Evolutionary conservation across 768 basidiomycete species (phyloP).

Genomic region (Boletellus ananiceps): DNA sequence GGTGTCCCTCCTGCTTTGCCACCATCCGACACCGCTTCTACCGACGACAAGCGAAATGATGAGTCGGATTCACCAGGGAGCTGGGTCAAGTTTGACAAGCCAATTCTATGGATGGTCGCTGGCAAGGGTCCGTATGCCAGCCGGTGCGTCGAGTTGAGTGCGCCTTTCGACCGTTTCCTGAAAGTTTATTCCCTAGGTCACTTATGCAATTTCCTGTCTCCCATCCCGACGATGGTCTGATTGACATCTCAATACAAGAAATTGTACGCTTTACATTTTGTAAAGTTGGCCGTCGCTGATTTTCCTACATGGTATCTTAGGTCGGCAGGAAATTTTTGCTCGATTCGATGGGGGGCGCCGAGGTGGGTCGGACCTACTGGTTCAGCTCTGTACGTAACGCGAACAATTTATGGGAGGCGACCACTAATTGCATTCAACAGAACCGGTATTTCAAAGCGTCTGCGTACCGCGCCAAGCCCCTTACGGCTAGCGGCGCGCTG

Average conservation of each 20-base stretch:
- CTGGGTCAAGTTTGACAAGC: conserved; percentile 71
- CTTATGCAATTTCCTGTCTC: conserved; percentile 84
- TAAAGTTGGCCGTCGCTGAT: neutral
- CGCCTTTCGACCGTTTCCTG: neutral
- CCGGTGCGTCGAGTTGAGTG: conserved; percentile 36
- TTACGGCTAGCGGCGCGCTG: conserved; percentile 48
- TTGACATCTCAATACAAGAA: conserved; percentile 68
- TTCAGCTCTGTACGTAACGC: conserved; percentile 44
- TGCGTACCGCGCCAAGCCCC: conserved; percentile 68
- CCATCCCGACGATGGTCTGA: conserved; percentile 69
- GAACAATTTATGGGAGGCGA: neutral
- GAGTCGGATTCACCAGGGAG: conserved; percentile 40
- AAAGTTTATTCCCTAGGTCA: conserved; percentile 38
- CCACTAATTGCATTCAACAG: conserved; percentile 34
- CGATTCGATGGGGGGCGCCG: conserved; percentile 54
- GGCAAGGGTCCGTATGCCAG: conserved; percentile 78
- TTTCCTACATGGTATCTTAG: conserved; percentile 12
- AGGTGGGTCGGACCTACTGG: conserved; percentile 62
- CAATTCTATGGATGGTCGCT: conserved; percentile 65
- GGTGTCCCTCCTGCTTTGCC: conserved; percentile 7
- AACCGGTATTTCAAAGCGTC: conserved; percentile 68
- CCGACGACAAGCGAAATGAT: conserved; percentile 12
- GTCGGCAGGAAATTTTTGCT: conserved; percentile 45
- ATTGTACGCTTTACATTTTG: conserved; percentile 39
- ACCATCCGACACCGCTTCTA: conserved; percentile 8